Evolutionary conservation across 169 alveolate species (phyloP).

Genomic region (Theileria sp.): DNA sequence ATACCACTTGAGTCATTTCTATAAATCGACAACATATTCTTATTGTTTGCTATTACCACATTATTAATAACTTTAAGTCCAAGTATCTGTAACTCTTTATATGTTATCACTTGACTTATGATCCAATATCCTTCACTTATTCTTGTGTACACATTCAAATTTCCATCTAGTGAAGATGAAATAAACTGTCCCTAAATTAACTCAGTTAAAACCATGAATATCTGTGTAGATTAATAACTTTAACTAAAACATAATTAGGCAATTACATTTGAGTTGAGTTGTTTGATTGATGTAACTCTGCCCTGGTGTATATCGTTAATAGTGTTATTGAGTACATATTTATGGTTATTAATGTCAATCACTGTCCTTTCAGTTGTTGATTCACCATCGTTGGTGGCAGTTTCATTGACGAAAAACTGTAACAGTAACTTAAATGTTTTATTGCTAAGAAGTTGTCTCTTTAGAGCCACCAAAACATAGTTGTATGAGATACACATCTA

Average conservation of each 20-base stretch:
- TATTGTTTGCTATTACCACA: not conserved
- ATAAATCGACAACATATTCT: not conserved
- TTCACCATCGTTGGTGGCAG: not conserved
- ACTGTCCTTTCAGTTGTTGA: not conserved
- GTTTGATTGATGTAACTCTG: constrained; percentile 33
- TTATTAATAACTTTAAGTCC: not conserved
- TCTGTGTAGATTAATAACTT: not conserved
- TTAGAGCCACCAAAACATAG: not conserved
- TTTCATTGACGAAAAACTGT: not conserved
- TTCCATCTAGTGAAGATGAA: not conserved
- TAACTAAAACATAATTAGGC: not conserved
- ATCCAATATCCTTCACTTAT: not conserved
- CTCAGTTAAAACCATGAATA: not conserved
- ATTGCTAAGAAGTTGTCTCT: not conserved
- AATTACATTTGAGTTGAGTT: not conserved
- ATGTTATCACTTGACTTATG: not conserved
- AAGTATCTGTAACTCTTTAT: not conserved
- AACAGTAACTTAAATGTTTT: not conserved
- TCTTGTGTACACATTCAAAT: constrained; percentile 3
- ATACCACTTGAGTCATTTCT: not conserved
- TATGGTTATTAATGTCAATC: not conserved
- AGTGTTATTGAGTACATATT: not conserved
- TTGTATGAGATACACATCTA: not conserved
- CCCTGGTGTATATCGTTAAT: constrained; percentile 24
- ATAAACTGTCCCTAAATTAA: not conserved